These are phyloP conservation scores for Flaveria sonorensis DNA, from an alignment of 129 eudicot genomes.

Conservation along the genomic window DNA sequence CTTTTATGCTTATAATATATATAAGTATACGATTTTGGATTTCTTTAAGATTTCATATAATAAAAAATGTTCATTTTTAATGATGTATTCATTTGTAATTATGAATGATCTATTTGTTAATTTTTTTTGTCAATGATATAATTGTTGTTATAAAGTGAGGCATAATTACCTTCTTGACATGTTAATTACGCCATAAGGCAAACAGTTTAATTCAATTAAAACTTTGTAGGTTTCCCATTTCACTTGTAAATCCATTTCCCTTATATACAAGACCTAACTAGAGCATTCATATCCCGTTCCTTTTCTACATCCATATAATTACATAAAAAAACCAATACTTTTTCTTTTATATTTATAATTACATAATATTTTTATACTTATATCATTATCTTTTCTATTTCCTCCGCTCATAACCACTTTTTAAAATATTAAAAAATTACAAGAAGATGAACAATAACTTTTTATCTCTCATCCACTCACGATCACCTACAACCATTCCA, in stretches of 20 bases:
- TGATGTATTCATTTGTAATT: background rate
- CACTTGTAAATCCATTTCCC: background rate
- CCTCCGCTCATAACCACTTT: no score
- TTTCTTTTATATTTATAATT: no score
- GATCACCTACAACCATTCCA: no score
- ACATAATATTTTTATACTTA: no score
- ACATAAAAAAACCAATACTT: no score
- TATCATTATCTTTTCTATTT: no score
- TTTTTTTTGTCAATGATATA: background rate
- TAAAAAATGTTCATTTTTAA: background rate
- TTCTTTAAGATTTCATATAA: background rate
- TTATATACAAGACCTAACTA: background rate
- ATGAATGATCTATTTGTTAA: background rate
- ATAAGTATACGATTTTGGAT: background rate
- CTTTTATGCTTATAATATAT: constrained; percentile 1
- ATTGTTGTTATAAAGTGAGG: constrained; percentile 9
- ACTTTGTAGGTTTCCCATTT: background rate
- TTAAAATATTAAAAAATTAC: no score
- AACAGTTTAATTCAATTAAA: background rate
- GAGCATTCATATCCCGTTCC: no score
- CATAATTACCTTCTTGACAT: constrained; percentile 12
- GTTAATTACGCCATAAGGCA: background rate
- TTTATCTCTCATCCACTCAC: no score
- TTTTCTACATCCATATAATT: no score
- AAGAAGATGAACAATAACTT: no score